These are phyloP conservation scores for Penicillium vulpinum DNA, from an alignment of 2,329 filamentous ascomycete genomes.

Conservation along the genomic window DNA sequence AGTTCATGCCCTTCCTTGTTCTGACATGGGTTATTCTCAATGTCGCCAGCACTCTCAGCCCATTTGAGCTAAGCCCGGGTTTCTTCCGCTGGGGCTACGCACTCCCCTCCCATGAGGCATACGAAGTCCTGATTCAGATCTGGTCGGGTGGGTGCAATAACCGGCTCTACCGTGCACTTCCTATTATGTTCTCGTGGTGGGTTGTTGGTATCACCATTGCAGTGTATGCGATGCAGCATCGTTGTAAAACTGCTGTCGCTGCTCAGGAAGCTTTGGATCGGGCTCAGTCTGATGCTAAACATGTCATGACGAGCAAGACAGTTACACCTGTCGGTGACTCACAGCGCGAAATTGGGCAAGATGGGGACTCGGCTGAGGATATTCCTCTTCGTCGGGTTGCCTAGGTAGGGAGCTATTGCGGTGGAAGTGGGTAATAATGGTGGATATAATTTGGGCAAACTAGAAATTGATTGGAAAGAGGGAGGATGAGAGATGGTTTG, in stretches of 20 bases:
- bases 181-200: slow-evolving; percentile 45
- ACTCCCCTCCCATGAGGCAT: slow-evolving; percentile 42
- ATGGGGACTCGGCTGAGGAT: background rate
- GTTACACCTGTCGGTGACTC: background rate
- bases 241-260: background rate
- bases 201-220: slow-evolving; percentile 9
- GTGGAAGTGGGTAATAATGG: too few relatives aligned
- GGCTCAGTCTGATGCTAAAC: background rate
- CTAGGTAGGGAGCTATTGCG: background rate
- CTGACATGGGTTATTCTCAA: slow-evolving; percentile 45
- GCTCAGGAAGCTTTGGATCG: background rate
- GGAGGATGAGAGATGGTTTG: background rate
- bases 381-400: background rate
- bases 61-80: slow-evolving; percentile 38
- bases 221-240: slow-evolving; percentile 1
- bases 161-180: slow-evolving; percentile 39
- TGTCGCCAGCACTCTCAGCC: slow-evolving; percentile 40
- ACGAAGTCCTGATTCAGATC: slow-evolving; percentile 42
- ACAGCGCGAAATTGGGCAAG: background rate
- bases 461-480: background rate
- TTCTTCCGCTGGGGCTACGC: slow-evolving; percentile 45
- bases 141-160: slow-evolving; percentile 45
- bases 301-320: background rate
- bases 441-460: background rate
- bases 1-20: slow-evolving; percentile 43